Evolutionary conservation across 2,329 filamentous ascomycete species (phyloP).

Genomic region (Penicillium fuscoglaucum): DNA sequence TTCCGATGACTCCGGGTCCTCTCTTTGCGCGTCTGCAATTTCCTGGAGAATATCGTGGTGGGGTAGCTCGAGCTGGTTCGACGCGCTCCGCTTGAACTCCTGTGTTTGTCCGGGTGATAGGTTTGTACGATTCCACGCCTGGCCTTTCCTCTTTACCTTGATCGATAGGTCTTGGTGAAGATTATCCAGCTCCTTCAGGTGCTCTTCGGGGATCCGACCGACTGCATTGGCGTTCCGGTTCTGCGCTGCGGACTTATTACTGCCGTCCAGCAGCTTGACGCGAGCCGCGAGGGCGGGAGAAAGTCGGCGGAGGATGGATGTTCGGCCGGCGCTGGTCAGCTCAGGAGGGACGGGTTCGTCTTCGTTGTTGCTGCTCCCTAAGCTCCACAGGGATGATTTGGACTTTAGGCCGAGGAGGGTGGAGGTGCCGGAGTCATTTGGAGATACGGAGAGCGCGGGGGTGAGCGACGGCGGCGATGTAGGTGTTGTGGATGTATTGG

Average conservation of each 20-base stretch:
- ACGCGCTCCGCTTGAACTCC: slow-evolving; percentile 20
- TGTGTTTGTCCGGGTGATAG: slow-evolving; percentile 18
- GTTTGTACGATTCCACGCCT: slow-evolving; percentile 35
- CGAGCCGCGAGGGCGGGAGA: slow-evolving; percentile 46
- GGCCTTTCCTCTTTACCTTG: slow-evolving; percentile 40
- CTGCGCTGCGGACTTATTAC: slow-evolving; percentile 26
- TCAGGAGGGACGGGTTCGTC: slow-evolving; percentile 26
- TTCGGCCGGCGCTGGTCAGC: slow-evolving; percentile 24
- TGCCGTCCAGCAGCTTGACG: slow-evolving; percentile 44
- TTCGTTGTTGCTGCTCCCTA: slow-evolving; percentile 37
- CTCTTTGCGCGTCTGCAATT: slow-evolving; percentile 14
- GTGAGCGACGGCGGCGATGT: slow-evolving; percentile 27
- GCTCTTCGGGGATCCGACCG: slow-evolving; percentile 44
- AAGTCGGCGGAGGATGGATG: slow-evolving; percentile 44
- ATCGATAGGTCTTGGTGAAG: slow-evolving; percentile 42
- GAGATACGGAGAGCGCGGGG: slow-evolving; percentile 31
- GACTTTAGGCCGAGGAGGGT: slow-evolving; percentile 36
- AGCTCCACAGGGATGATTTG: slow-evolving; percentile 39
- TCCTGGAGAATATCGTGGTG: slow-evolving; percentile 18
- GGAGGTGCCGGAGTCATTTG: slow-evolving; percentile 30
- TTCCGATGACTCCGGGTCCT: slow-evolving; percentile 16
- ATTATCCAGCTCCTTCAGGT: slow-evolving; percentile 44
- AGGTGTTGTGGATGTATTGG: slow-evolving; percentile 30
- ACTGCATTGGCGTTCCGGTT: slow-evolving; percentile 30
- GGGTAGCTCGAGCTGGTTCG: slow-evolving; percentile 24